Conservation (phyloP, 768 basidiomycete genomes). For the Nevesoporus exiguus region DNA sequence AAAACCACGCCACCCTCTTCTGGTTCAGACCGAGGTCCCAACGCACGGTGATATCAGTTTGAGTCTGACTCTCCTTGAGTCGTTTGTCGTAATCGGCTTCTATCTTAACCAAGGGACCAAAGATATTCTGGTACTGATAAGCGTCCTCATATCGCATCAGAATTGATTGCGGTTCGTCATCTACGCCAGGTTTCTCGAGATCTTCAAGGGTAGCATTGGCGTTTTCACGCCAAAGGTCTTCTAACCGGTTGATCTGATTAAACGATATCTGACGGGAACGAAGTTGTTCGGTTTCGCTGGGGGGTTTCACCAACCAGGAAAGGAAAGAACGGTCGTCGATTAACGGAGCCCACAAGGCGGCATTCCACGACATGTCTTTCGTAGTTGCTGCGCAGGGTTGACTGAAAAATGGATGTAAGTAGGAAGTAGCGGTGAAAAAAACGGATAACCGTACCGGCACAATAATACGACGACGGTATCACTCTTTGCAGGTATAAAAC, state of each 20-base stretch:
- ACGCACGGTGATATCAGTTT: slow-evolving; percentile 91
- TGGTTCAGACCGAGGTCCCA: slow-evolving; percentile 99
- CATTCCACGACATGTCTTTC: slow-evolving; percentile 99
- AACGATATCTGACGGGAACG: slow-evolving; percentile 97
- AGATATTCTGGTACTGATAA: slow-evolving; percentile 99
- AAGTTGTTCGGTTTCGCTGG: slow-evolving; percentile 93
- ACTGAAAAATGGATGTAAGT: slow-evolving; percentile 38
- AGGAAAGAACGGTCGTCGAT: slow-evolving; percentile 98
- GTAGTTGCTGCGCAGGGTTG: slow-evolving; percentile 98
- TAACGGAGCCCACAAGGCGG: slow-evolving; percentile 94
- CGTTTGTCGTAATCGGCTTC: slow-evolving; percentile 99
- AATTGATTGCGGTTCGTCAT: slow-evolving; percentile 95
- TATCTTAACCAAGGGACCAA: slow-evolving; percentile 98
- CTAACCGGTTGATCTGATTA: slow-evolving; percentile 93
- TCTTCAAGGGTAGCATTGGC: slow-evolving; percentile 93
- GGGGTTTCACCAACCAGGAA: slow-evolving; percentile 98
- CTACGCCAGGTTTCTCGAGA: slow-evolving; percentile 94
- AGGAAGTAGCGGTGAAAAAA: neutral
- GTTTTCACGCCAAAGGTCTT: slow-evolving; percentile 98
- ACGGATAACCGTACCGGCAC: slow-evolving; percentile 65
- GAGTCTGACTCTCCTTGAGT: slow-evolving; percentile 97
- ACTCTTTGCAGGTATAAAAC: slow-evolving; percentile 98
- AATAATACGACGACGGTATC: slow-evolving; percentile 98
- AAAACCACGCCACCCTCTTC: slow-evolving; percentile 98
- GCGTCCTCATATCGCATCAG: slow-evolving; percentile 93